Evolutionary conservation across 2,329 filamentous ascomycete genomes (phyloP).

Genomic region (Penicillium sp.): DNA sequence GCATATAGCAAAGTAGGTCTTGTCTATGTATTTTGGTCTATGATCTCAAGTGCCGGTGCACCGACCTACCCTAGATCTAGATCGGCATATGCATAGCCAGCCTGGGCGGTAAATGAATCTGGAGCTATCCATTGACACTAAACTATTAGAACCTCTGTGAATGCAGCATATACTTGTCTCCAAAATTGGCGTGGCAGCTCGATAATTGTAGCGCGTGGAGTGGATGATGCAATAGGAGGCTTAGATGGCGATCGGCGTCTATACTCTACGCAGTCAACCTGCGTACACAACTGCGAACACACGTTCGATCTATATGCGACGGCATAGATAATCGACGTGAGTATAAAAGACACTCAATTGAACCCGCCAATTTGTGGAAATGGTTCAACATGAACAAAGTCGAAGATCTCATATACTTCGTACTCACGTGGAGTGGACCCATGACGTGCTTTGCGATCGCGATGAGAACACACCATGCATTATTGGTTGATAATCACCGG

Average conservation of each 20-base stretch:
- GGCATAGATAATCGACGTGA: background rate
- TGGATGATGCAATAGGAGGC: background rate
- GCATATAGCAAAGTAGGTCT: no score
- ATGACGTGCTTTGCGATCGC: conserved; percentile 18
- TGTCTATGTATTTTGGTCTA: no score
- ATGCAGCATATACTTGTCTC: background rate
- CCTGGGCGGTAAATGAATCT: background rate
- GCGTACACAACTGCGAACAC: background rate
- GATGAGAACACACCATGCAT: conserved; percentile 14
- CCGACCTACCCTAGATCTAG: no score
- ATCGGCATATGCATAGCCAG: background rate
- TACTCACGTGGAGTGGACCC: background rate
- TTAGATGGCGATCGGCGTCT: background rate
- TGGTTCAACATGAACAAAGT: no score
- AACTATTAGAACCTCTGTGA: background rate
- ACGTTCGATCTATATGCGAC: background rate
- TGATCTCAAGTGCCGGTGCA: no score
- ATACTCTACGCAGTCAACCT: no score
- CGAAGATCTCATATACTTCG: background rate
- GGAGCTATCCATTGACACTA: background rate
- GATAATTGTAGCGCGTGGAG: background rate
- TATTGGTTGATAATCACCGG: no score
- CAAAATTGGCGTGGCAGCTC: background rate
- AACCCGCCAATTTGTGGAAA: background rate
- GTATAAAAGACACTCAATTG: background rate